Conservation (phyloP, 2,329 filamentous ascomycete species). For the Beauveria sp. region DNA sequence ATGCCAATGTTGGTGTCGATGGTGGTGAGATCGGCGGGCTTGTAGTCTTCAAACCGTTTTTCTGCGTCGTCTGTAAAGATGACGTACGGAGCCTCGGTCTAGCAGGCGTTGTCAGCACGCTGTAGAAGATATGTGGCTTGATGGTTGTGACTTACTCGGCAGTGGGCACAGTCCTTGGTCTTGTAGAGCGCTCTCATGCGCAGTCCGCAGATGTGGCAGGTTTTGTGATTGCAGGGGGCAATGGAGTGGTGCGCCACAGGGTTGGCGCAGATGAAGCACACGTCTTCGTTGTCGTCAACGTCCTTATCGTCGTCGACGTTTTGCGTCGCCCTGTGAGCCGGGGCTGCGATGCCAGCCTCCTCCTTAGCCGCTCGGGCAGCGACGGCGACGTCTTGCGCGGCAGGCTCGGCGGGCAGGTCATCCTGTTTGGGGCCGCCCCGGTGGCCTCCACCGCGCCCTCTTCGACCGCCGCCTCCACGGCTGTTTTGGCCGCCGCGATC, state of each 20-base stretch:
- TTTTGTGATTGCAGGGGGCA: constrained; percentile 90
- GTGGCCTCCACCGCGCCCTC: constrained; percentile 25
- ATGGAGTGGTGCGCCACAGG: constrained; percentile 80
- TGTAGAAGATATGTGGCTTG: neutral
- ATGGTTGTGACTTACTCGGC: constrained; percentile 54
- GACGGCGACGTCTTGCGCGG: constrained; percentile 24
- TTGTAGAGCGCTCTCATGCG: constrained; percentile 92
- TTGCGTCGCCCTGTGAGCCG: constrained; percentile 20
- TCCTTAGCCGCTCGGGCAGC: constrained; percentile 26
- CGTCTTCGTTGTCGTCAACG: constrained; percentile 54
- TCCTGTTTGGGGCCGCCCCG: constrained; percentile 18
- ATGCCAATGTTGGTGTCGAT: constrained; percentile 84
- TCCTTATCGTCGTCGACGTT: constrained; percentile 36
- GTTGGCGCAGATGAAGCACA: constrained; percentile 98
- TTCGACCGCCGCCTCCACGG: constrained; percentile 24
- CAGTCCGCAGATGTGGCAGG: constrained; percentile 91
- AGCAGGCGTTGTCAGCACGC: neutral
- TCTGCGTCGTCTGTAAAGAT: constrained; percentile 82
- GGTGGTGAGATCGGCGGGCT: constrained; percentile 62
- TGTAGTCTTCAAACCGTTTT: constrained; percentile 83
- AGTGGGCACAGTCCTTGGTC: constrained; percentile 94
- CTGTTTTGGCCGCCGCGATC: constrained; percentile 2
- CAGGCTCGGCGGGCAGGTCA: constrained; percentile 20
- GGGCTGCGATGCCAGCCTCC: constrained; percentile 19
- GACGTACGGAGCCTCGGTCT: constrained; percentile 69